Evolutionary conservation across 1,284 basidiomycete genomes (phyloP), one percentile per base, ranked within the genome.

Genomic region (Stygiomarasmius scandens): DNA sequence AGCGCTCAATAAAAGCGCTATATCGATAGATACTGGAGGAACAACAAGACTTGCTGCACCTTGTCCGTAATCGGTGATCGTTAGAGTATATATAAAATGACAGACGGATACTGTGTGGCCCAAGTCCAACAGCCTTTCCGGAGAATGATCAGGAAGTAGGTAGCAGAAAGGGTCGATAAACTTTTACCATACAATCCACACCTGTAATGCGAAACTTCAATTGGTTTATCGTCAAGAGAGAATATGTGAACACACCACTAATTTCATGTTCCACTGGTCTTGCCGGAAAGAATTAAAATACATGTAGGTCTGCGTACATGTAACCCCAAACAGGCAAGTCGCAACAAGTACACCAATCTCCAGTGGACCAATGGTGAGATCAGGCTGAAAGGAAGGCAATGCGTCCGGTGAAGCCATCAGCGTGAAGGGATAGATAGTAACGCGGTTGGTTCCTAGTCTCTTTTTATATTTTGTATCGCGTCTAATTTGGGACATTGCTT

Each of bases 331-430:
- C 23, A 54, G 24, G 22, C 20, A 48, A 9, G 45, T 38, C 1
- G 45, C 24, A 2, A 55, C 29, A 11, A 55, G 44, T 12, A 36
- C 46, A 25, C 53, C 53, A 41, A 55, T 19, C 46, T 55, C 53
- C 32, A 55, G 24, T 3, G 53, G 24, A 22, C 53, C 53, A 29
- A 55, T 14, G 9, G 25, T 55, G 29, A 45, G 27, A 34, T 55
- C 25, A 4, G 23, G 8, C 16, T 46, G 16, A 38, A 54, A 54
- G 29, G 48, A 20, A 25, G 48, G 24, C 38, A 41, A 41, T 4
- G n/a, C 5, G 29, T 6, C 29, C 29, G 29, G 29, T 12, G 29
- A 32, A 32, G 12, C 29, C 5, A 32, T 51, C 97, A 32, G 5
- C 6, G 12, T 5, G 12, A 32, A 32, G 12, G 12, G 29, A 32